Conservation (phyloP, 352 stramenopile genomes). For the Phytophthora pistaciae region DNA sequence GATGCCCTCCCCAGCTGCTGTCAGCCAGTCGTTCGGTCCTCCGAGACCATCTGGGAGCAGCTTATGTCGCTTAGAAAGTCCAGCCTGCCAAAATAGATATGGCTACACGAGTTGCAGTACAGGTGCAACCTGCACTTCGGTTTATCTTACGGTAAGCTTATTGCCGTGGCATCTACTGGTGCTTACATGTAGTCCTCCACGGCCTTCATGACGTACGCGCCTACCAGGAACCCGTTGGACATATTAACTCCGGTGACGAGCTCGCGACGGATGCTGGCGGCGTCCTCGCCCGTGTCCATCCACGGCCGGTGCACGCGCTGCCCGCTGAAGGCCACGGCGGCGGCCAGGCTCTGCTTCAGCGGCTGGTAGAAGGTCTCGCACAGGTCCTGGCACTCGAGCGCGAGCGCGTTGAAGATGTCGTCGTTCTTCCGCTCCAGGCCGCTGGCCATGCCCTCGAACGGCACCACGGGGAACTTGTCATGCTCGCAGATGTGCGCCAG, state of each 20-base stretch:
- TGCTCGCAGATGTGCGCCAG: conserved; percentile 66
- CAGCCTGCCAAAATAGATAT: conserved; percentile 14
- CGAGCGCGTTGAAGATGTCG: conserved; percentile 59
- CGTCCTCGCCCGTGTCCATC: conserved; percentile 51
- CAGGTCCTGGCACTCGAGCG: conserved; percentile 46
- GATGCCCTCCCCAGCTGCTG: conserved; percentile 19
- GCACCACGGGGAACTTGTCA: conserved; percentile 53
- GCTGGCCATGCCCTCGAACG: conserved; percentile 45
- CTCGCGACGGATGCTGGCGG: conserved; percentile 42
- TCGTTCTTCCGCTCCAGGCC: conserved; percentile 56
- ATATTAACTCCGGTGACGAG: conserved; percentile 50
- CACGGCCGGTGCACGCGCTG: conserved; percentile 51
- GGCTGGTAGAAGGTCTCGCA: conserved; percentile 49
- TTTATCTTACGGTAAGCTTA: too few relatives aligned
- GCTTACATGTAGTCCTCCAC: conserved; percentile 26
- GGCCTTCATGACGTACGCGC: conserved; percentile 48
- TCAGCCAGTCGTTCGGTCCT: conserved; percentile 23
- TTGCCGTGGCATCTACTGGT: too few relatives aligned
- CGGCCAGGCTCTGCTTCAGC: conserved; percentile 37
- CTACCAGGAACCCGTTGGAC: conserved; percentile 43
- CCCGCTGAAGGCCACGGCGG: conserved; percentile 29
- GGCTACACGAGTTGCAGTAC: conserved; percentile 23
- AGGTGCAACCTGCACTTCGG: not conserved
- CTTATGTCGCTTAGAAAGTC: conserved; percentile 15
- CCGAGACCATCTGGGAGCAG: conserved; percentile 14